Evolutionary conservation across 2,329 filamentous ascomycete species (phyloP), one percentile per base, ranked within the genome.

Genomic region (Aureobasidium sp.): DNA sequence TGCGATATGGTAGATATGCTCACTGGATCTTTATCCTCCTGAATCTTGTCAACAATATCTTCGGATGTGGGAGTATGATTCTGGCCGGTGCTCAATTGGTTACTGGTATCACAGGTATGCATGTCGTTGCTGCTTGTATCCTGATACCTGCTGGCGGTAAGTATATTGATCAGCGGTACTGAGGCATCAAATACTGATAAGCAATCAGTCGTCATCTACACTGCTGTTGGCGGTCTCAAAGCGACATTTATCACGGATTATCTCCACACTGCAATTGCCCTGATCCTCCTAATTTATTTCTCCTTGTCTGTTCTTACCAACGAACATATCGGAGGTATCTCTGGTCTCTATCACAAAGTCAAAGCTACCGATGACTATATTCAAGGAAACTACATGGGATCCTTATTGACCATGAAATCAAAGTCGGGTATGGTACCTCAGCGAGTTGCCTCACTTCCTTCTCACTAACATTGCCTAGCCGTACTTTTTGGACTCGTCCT

Each of bases 211-310:
- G 77, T 79, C 0, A 66, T 78, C 1, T 80, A 81, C 63, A 81
- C 79, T 0, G 76, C 75, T 0, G 76, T 80, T 3, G 79, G 79
- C 7, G 79, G 79, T 3, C 66, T 81, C 5, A 80, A 80, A 61
- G 78, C 79, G 0, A 81, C 79, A 0, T 81, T 81, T 61, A 65
- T 81, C 7, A 80, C 79, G 0, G 79, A 81, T 63, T 81, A 75
- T 47, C 63, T 80, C 2, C 79, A 82, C 62, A 82, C 80, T 0
- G 71, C 75, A 0, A 74, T 81, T 52, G 77, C 77, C 1, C 65
- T 81, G 5, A 75, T 82, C 32, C 70, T 82, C 5, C 73, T 81
- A 24, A 77, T 80, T 20, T 61, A 77, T 65, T 81, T 81, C 64
- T 77, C 78, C 0, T 66, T 82, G 2, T 69, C 72, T 0, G 73